Conservation (phyloP, 306 rosid species). For the Lablab purpureus region DNA sequence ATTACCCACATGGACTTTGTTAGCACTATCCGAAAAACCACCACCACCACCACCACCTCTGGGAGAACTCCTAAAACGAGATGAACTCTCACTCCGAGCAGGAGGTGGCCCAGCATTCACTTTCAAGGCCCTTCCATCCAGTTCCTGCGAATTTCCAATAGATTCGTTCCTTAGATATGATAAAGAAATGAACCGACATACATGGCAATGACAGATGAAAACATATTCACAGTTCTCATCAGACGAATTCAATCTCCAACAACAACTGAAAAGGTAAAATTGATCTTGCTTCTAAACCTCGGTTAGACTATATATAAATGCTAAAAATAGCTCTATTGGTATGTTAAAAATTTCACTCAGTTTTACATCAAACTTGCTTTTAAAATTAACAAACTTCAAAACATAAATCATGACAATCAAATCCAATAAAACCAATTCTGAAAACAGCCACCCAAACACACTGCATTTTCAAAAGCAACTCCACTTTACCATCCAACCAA, state of each 20-base stretch:
- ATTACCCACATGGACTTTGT: conserved; percentile 87
- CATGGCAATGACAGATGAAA: conserved; percentile 16
- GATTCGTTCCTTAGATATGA: conserved; percentile 35
- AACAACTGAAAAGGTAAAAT: background rate
- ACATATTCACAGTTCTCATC: conserved; percentile 12
- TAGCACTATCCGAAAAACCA: conserved; percentile 47
- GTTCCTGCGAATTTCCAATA: conserved; percentile 57
- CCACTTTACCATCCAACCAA: background rate
- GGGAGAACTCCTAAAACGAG: conserved; percentile 35
- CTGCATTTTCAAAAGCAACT: background rate
- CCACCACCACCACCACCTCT: conserved; percentile 51
- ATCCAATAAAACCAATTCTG: background rate
- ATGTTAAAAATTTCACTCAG: too few species aligned
- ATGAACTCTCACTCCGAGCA: conserved; percentile 53
- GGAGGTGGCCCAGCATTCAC: conserved; percentile 95
- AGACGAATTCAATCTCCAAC: conserved; percentile 30
- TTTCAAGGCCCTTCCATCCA: conserved; percentile 84
- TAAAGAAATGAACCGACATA: background rate
- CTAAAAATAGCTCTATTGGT: background rate
- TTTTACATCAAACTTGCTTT: background rate
- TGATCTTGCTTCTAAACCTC: too few species aligned
- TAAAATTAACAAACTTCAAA: background rate
- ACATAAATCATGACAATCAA: background rate
- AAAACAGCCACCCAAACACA: background rate
- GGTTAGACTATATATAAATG: too few species aligned